phyloP scores from a whole-genome alignment of 208 protist genomes.

The Leishmania arabica region DNA sequence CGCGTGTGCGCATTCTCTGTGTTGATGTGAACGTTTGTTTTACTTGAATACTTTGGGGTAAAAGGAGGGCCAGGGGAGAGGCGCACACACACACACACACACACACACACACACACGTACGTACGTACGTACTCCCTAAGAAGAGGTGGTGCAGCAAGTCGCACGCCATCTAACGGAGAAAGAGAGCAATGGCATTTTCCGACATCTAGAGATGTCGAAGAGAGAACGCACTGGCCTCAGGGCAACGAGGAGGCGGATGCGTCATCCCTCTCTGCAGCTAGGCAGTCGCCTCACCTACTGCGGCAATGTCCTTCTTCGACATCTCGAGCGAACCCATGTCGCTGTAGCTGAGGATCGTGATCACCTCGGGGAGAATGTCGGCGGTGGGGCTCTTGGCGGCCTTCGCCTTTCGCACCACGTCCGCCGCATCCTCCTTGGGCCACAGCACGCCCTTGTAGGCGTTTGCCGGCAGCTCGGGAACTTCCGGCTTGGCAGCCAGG shows the following conservation, averaged over 20 bases:
- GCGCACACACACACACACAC: not conserved
- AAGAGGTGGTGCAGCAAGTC: not conserved
- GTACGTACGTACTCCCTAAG: not conserved
- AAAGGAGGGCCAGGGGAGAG: not conserved
- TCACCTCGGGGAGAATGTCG: slow-evolving; percentile 30
- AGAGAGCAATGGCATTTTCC: not conserved
- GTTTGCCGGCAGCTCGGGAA: slow-evolving; percentile 26
- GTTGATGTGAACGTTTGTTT: not conserved
- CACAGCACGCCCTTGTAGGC: slow-evolving; percentile 50
- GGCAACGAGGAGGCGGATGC: not conserved
- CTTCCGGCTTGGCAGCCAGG: slow-evolving; percentile 30
- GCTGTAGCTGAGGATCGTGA: slow-evolving; percentile 31
- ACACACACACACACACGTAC: slow-evolving; percentile 1
- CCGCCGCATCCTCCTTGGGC: slow-evolving; percentile 63
- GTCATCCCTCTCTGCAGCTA: not conserved
- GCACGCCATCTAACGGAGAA: not conserved
- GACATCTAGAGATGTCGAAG: not conserved
- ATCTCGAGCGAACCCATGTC: slow-evolving; percentile 53
- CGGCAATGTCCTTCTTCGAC: slow-evolving; percentile 53
- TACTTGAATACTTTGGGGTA: not conserved
- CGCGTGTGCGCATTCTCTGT: not conserved
- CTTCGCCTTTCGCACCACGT: slow-evolving; percentile 49
- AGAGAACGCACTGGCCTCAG: not conserved
- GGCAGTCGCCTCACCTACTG: slow-evolving; percentile 40
- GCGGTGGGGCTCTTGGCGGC: slow-evolving; percentile 24